Percentiles rank a stretch among this genome's conserved stretches.
These are phyloP conservation scores for Bromus sterilis DNA, from an alignment of 176 grass and related monocot species.

Conservation along the genomic window DNA sequence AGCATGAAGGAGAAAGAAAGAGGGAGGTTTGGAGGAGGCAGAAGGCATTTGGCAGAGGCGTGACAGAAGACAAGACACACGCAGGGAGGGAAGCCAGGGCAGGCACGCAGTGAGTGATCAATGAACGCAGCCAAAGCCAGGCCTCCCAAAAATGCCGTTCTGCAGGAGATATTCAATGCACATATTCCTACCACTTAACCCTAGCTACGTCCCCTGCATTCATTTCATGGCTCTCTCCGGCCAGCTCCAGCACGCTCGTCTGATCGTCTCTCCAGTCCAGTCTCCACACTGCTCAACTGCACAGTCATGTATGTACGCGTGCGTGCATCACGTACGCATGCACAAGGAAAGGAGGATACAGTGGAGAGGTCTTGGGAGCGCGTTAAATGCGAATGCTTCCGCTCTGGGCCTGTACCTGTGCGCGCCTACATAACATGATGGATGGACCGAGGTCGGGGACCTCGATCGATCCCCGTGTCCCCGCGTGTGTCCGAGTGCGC, in stretches of 20 bases:
- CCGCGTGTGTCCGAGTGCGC: background rate
- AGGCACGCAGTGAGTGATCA: background rate
- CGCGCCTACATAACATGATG: background rate
- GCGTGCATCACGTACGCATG: background rate
- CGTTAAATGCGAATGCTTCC: background rate
- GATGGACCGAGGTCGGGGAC: background rate
- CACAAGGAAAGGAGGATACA: too few species aligned
- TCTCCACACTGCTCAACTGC: background rate
- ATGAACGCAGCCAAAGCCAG: background rate
- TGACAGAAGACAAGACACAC: conserved; percentile 26
- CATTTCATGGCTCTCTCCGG: background rate
- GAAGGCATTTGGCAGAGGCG: conserved; percentile 42
- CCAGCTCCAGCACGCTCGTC: background rate
- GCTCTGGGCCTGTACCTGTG: background rate
- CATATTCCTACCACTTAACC: too few species aligned
- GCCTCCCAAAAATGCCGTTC: conserved; percentile 22
- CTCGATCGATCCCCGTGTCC: background rate
- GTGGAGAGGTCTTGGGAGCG: too few species aligned
- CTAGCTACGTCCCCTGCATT: too few species aligned
- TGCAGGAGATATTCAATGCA: conserved; percentile 28
- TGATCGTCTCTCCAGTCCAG: background rate
- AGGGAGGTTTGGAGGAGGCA: conserved; percentile 27
- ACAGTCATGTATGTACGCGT: background rate
- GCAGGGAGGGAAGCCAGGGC: background rate
- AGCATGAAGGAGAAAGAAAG: background rate